These are phyloP conservation scores for Beauveria asiatica DNA, from an alignment of 2,329 filamentous ascomycete genomes.

Conservation along the genomic window DNA sequence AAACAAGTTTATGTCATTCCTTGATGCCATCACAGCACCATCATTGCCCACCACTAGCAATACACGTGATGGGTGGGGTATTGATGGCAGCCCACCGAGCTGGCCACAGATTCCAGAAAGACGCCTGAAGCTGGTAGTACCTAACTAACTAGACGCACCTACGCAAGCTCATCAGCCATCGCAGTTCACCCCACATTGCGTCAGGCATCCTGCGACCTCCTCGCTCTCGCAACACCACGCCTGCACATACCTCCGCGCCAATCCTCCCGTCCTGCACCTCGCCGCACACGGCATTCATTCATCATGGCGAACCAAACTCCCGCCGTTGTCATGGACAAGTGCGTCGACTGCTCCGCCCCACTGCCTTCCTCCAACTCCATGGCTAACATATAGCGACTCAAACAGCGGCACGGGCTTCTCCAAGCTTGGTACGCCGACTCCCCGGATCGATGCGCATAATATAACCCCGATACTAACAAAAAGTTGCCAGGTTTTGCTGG, in stretches of 20 bases:
- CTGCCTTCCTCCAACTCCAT: slow-evolving; percentile 8
- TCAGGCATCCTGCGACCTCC: slow-evolving; percentile 5
- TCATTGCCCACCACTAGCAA: not conserved
- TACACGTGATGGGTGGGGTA: slow-evolving; percentile 8
- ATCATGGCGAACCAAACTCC: slow-evolving; percentile 95
- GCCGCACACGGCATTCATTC: slow-evolving; percentile 17
- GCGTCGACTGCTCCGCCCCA: slow-evolving; percentile 40
- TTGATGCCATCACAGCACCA: not conserved
- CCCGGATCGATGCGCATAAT: not conserved
- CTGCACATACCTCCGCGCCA: not conserved
- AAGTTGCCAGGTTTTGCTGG: slow-evolving; percentile 74
- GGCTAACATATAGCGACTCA: slow-evolving; percentile 25
- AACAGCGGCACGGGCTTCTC: slow-evolving; percentile 96
- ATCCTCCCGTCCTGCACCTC: slow-evolving; percentile 5
- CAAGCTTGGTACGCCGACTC: slow-evolving; percentile 70
- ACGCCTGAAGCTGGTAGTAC: not conserved
- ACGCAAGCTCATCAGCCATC: slow-evolving; percentile 12
- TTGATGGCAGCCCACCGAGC: not conserved
- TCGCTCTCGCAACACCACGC: slow-evolving; percentile 3
- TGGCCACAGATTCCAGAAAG: not conserved
- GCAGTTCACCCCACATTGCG: slow-evolving; percentile 10
- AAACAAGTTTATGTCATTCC: not conserved
- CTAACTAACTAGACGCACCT: too few relatives aligned
- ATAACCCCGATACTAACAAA: not conserved
- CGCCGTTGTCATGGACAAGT: slow-evolving; percentile 99